Conservation (phyloP, 768 basidiomycete species). For the Goffeauzyma gilvescens region DNA sequence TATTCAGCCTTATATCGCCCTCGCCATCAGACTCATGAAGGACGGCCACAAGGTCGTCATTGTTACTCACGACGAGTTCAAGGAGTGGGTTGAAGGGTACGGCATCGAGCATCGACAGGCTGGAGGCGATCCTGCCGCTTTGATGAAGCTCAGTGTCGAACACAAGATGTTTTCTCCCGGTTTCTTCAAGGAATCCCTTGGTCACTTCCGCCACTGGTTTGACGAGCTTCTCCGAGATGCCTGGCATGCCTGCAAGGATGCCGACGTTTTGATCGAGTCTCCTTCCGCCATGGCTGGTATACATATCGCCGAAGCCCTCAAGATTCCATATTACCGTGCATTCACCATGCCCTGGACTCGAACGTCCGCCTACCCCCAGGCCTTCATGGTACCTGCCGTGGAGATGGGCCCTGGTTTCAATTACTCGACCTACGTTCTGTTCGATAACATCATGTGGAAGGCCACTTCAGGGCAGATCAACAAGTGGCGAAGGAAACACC, state of each 20-base stretch:
- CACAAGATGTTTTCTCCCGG: slow-evolving; percentile 53
- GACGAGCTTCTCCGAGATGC: slow-evolving; percentile 40
- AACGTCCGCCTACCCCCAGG: slow-evolving; percentile 46
- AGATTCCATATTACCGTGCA: slow-evolving; percentile 45
- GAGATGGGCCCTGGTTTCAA: slow-evolving; percentile 45
- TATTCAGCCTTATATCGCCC: slow-evolving; percentile 40
- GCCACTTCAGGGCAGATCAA: slow-evolving; percentile 51
- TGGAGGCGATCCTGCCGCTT: slow-evolving; percentile 49
- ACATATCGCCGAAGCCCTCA: slow-evolving; percentile 50
- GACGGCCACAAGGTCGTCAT: slow-evolving; percentile 38
- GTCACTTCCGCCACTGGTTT: slow-evolving; percentile 47
- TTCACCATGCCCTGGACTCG: slow-evolving; percentile 33
- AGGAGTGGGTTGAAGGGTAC: slow-evolving; percentile 44
- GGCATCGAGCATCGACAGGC: slow-evolving; percentile 44
- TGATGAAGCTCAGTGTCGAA: slow-evolving; percentile 47
- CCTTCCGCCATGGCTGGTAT: slow-evolving; percentile 54
- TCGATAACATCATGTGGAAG: slow-evolving; percentile 49
- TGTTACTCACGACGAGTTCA: slow-evolving; percentile 38
- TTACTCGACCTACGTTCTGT: slow-evolving; percentile 40
- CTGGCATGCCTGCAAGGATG: slow-evolving; percentile 47
- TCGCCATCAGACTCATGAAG: slow-evolving; percentile 33
- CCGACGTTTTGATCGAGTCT: slow-evolving; percentile 48
- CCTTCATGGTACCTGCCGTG: slow-evolving; percentile 44
- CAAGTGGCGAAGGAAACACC: slow-evolving; percentile 42
- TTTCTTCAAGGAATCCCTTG: slow-evolving; percentile 47